A percentile compares a stretch with the other conserved stretches of the same genome.
phyloP scores from a whole-genome alignment of 2,329 filamentous ascomycete species.

The Coniella vitis region DNA sequence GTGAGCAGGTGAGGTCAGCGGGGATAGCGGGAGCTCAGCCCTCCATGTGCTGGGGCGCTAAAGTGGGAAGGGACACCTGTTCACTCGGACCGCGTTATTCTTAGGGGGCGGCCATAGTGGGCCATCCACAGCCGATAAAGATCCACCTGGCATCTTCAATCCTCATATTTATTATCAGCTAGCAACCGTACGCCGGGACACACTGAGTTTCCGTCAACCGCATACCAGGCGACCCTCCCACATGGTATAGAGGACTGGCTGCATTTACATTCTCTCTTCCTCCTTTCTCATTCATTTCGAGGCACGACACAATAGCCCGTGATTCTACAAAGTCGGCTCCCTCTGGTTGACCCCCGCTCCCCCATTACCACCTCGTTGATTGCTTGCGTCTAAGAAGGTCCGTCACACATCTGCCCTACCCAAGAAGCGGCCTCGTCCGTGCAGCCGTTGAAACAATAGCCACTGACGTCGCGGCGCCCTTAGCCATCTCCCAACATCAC shows the following conservation, averaged over 20 bases:
- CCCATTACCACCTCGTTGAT: too few relatives aligned
- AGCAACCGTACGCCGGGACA: not conserved
- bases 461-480: not conserved
- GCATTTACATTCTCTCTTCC: not conserved
- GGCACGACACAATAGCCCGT: constrained; percentile 2
- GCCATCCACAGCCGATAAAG: constrained; percentile 8
- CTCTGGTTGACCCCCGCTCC: not conserved
- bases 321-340: constrained; percentile 1
- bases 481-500: constrained; percentile 20
- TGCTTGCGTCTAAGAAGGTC: not conserved
- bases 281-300: constrained; percentile 7
- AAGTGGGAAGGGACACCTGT: constrained; percentile 9
- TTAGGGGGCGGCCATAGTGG: not conserved
- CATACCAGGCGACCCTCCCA: not conserved
- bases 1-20: too few relatives aligned
- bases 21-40: not conserved
- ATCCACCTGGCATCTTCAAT: constrained; percentile 6
- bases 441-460: not conserved
- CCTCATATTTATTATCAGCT: not conserved
- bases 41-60: too few relatives aligned
- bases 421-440: too few relatives aligned
- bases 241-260: constrained; percentile 1
- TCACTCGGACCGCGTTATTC: not conserved
- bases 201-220: not conserved
- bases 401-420: not conserved